Percentiles rank a stretch among this genome's conserved stretches.
Conservation (phyloP, 2,329 filamentous ascomycete species). For the Trichoderma brevicompactum region DNA sequence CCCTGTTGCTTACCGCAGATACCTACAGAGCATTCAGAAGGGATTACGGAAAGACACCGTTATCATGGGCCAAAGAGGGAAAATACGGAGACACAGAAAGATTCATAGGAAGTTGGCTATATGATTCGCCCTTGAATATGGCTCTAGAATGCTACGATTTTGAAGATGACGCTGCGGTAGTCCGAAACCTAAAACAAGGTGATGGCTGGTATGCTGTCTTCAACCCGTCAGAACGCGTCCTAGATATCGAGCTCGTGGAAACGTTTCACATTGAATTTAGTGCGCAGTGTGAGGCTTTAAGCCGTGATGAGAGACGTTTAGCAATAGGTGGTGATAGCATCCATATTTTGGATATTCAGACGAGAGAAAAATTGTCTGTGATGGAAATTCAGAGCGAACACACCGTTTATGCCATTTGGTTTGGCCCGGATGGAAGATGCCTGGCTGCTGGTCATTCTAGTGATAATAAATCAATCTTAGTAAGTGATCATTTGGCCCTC, state of each 20-base stretch:
- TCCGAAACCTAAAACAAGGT: background rate
- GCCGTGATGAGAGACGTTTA: background rate
- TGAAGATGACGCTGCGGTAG: background rate
- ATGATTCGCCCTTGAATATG: background rate
- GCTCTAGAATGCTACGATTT: background rate
- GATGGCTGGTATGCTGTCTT: slow-evolving; percentile 5
- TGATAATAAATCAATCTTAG: too few species aligned
- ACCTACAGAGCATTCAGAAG: background rate
- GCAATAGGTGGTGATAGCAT: background rate
- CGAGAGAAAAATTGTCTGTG: background rate
- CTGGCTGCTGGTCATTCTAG: too few species aligned
- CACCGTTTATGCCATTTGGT: too few species aligned
- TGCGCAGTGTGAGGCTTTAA: background rate
- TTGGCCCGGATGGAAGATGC: too few species aligned
- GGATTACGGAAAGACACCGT: background rate
- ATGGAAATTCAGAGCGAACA: background rate
- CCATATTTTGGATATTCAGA: background rate
- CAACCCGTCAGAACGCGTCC: background rate
- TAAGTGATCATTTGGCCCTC: too few species aligned
- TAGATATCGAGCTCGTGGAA: background rate
- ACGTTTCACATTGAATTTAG: background rate
- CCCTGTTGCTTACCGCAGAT: background rate
- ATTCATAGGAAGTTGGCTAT: background rate
- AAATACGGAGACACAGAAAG: background rate
- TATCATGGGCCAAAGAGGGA: background rate